These are phyloP conservation scores for Galerina marginata DNA, from an alignment of 768 basidiomycete species.

Conservation along the genomic window DNA sequence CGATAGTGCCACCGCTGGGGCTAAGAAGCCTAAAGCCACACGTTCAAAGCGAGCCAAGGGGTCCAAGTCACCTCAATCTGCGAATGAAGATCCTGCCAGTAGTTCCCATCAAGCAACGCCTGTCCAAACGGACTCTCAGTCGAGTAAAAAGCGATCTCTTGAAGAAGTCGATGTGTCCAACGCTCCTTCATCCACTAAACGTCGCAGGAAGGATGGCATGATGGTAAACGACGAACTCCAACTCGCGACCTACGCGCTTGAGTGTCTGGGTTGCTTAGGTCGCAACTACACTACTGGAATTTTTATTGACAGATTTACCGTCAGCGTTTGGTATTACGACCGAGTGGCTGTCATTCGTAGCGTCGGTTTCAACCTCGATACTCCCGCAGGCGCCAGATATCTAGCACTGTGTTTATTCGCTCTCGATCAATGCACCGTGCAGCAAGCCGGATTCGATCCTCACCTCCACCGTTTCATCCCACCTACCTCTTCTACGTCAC, in stretches of 20 bases:
- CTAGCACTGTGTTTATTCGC: conserved; percentile 29
- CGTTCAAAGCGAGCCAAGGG: too few relatives aligned
- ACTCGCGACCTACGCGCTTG: conserved; percentile 17
- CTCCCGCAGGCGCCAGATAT: not conserved
- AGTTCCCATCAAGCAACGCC: not conserved
- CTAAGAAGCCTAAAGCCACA: too few relatives aligned
- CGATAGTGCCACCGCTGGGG: not conserved
- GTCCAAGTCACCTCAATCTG: too few relatives aligned
- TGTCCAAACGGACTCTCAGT: not conserved
- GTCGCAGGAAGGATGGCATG: not conserved
- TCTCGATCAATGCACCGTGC: conserved; percentile 6
- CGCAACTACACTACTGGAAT: conserved; percentile 27
- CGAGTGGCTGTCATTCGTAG: conserved; percentile 25
- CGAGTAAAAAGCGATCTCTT: not conserved
- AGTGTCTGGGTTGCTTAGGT: conserved; percentile 19
- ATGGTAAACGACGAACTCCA: conserved; percentile 7
- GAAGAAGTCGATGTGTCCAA: not conserved
- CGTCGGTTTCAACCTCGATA: conserved; percentile 23
- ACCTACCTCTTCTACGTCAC: not conserved
- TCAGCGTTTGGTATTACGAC: conserved; percentile 34
- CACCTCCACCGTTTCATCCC: conserved; percentile 8
- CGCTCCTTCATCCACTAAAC: not conserved
- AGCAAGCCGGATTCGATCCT: conserved; percentile 22
- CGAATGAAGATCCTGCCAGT: too few relatives aligned
- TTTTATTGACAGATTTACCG: conserved; percentile 19